Evolutionary conservation across 2,329 filamentous ascomycete genomes (phyloP).

Genomic region (Metarhizium humberi): DNA sequence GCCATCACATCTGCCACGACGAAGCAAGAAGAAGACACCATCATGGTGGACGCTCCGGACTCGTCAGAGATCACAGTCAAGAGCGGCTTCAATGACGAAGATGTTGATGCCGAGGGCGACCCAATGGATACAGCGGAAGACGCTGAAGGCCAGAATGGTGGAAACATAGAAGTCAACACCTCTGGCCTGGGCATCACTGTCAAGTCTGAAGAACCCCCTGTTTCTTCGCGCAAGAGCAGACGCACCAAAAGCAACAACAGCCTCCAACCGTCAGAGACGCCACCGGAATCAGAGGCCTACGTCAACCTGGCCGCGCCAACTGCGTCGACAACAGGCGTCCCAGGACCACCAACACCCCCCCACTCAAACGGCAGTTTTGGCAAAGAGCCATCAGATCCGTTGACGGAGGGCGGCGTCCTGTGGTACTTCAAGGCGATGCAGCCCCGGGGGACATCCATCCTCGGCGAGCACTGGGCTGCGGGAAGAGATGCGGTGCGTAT

Average conservation of each 20-base stretch:
- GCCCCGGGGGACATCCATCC: constrained; percentile 67
- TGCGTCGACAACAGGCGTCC: constrained; percentile 13
- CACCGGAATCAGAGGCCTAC: constrained; percentile 40
- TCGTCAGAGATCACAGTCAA: constrained; percentile 38
- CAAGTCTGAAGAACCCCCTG: constrained; percentile 5
- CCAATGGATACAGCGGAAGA: constrained; percentile 28
- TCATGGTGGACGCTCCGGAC: constrained; percentile 41
- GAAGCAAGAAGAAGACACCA: constrained; percentile 33
- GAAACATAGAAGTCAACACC: constrained; percentile 38
- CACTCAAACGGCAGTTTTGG: constrained; percentile 51
- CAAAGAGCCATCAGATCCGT: constrained; percentile 38
- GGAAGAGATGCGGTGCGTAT: constrained; percentile 56
- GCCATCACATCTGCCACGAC: constrained; percentile 26
- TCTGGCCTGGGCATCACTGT: constrained; percentile 22
- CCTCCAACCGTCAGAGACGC: constrained; percentile 28
- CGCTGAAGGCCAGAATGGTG: constrained; percentile 23
- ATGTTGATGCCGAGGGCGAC: constrained; percentile 20
- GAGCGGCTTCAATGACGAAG: constrained; percentile 15
- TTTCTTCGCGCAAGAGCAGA: constrained; percentile 15
- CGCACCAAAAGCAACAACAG: constrained; percentile 13
- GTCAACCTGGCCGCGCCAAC: constrained; percentile 16
- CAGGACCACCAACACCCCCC: constrained; percentile 55
- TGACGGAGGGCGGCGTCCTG: constrained; percentile 68
- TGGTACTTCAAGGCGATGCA: constrained; percentile 85
- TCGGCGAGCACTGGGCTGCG: constrained; percentile 56